Base-by-base conservation (phyloP, 192 early-diverging fungal genomes). In the Gamsiella multidivaricata region DNA sequence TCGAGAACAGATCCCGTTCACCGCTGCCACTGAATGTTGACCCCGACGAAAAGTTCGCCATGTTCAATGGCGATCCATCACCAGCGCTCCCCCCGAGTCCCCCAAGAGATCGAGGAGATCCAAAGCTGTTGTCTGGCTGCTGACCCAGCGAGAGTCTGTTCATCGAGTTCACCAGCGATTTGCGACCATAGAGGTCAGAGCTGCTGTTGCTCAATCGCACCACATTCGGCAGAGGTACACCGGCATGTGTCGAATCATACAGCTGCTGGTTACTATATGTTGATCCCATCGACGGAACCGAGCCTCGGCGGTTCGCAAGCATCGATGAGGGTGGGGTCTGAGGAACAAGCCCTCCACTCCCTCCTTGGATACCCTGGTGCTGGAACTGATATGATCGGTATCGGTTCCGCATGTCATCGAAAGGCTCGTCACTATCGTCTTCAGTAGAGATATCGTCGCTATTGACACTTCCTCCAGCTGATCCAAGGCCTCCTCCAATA, bases 361-460 rank as follows among this genome's bases (percentile, higher is more conserved):
- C 25, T 32, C 52, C 46, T 18, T 54, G 65, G 14, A 51, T 29
- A 7, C 22, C 37, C 14, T 63, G 71, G 15, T 55, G 53, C 4
- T 68, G 52, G 8, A 39, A 36, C 5, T 26, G 57, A 61, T 62
- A 59, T 26, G 65, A 58, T 3, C 74, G 65, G 31, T 68, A 57
- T 22, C 60, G 15, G 47, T 64, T 56, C 23, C 65, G 28, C 66
- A 78, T 59, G 2, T 78, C 65, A 22, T 78, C 74, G 53, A 69
- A 78, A 0, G 65, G 57, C 9, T 78, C 74, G 20, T 78, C 74
- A 23, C 74, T 68, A 52, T 78, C 74, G 37, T 78, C 74, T 41
- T 78, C 74, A 5, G 74, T 78, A 0, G 74, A 69, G 12, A 78
- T 78, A 17, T 78, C 74, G 39, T 78, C 74, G 34, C 74, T 78